phyloP scores from a whole-genome alignment of 208 protist species.

The Leishmania tropica region DNA sequence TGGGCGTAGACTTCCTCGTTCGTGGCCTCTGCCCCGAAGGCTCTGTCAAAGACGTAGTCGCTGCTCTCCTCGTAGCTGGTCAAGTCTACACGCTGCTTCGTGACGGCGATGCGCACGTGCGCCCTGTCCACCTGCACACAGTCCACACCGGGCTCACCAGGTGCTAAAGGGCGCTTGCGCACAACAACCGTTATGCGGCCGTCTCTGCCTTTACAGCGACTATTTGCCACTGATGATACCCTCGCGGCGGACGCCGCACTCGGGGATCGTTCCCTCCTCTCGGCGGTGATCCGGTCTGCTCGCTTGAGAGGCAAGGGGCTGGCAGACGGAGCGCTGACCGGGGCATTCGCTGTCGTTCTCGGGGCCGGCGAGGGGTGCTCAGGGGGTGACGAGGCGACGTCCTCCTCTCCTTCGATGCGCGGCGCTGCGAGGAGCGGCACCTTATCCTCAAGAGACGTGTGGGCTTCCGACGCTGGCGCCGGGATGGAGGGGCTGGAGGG shows the following conservation, averaged over 20 bases:
- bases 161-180: conserved; percentile 80
- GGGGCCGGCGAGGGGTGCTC: neutral
- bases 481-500: neutral
- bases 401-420: neutral
- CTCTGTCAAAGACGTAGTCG: conserved; percentile 94
- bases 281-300: neutral
- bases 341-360: neutral
- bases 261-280: neutral
- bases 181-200: conserved; percentile 86
- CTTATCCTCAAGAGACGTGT: neutral
- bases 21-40: conserved; percentile 71
- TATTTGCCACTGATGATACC: neutral
- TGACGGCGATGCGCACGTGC: conserved; percentile 56
- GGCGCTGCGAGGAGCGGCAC: neutral
- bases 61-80: conserved; percentile 94
- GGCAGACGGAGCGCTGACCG: neutral
- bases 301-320: neutral
- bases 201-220: conserved; percentile 34
- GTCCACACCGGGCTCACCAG: conserved; percentile 48
- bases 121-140: conserved; percentile 53
- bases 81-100: conserved; percentile 94
- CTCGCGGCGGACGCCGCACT: neutral
- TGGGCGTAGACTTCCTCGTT: conserved; percentile 90
- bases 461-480: neutral
- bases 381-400: neutral